Evolutionary conservation across 2,329 filamentous ascomycete species (phyloP).

Genomic region (Diaporthe vaccinii): DNA sequence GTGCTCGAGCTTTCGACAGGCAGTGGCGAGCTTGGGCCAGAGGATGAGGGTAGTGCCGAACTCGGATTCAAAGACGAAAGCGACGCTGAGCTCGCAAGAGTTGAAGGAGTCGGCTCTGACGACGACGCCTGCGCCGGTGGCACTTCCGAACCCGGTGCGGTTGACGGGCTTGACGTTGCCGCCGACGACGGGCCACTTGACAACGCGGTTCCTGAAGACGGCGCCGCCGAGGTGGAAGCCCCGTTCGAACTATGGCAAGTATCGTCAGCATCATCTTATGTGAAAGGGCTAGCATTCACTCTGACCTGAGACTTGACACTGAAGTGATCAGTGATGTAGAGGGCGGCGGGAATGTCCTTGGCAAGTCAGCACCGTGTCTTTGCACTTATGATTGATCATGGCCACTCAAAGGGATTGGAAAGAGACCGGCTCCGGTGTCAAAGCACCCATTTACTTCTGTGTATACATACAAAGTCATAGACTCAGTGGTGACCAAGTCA

Average conservation of each 20-base stretch:
- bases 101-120: not conserved
- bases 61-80: not conserved
- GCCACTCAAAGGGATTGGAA: too few species aligned
- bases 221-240: not conserved
- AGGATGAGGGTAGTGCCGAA: not conserved
- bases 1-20: not conserved
- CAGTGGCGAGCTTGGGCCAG: conserved; percentile 14
- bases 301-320: conserved; percentile 16
- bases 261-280: conserved; percentile 1
- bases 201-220: not conserved
- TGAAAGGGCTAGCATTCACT: not conserved
- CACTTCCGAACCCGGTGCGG: not conserved
- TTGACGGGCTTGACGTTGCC: not conserved
- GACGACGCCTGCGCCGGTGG: conserved; percentile 1
- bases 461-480: conserved; percentile 27
- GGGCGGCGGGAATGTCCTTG: conserved; percentile 23
- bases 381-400: not conserved
- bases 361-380: not conserved
- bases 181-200: not conserved
- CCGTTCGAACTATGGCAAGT: conserved; percentile 5
- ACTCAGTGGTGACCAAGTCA: conserved; percentile 33
- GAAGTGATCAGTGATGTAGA: conserved; percentile 3
- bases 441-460: not conserved
- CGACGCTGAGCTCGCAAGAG: conserved; percentile 5
- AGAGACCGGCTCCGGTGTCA: not conserved